Percentiles rank a stretch among this genome's conserved stretches.
phyloP scores from a whole-genome alignment of 1,284 basidiomycete genomes.

The Porodaedalea pini region DNA sequence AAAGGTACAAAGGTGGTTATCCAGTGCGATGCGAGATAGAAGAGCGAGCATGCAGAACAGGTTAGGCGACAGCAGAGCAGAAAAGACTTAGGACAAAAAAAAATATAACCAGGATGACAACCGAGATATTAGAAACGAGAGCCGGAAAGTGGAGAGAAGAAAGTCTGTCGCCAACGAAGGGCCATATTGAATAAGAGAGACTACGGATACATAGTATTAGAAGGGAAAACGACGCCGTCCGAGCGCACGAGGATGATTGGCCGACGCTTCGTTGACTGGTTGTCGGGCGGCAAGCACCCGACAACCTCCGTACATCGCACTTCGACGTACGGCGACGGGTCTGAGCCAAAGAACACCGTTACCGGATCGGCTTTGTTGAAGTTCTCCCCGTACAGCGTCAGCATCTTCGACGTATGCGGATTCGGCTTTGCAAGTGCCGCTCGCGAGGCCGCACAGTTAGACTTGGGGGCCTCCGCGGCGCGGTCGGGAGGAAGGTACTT shows the following conservation, averaged over 20 bases:
- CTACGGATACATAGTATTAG: constrained; percentile 79
- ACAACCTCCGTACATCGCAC: constrained; percentile 87
- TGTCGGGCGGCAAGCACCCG: constrained; percentile 70
- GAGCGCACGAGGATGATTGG: constrained; percentile 84
- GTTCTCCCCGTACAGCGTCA: constrained; percentile 88
- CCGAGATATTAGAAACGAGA: constrained; percentile 19
- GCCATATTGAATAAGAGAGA: constrained; percentile 5
- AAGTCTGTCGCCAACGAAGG: constrained; percentile 23
- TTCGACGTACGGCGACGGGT: constrained; percentile 84
- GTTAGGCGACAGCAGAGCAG: constrained; percentile 21
- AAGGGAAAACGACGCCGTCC: constrained; percentile 91
- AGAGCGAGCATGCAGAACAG: constrained; percentile 17
- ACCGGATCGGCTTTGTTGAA: constrained; percentile 77
- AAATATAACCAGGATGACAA: constrained; percentile 17
- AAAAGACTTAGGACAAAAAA: constrained; percentile 12
- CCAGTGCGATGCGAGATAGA: constrained; percentile 16
- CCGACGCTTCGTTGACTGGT: constrained; percentile 57
- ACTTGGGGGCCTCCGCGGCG: constrained; percentile 68
- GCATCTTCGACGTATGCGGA: constrained; percentile 68
- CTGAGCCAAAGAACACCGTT: constrained; percentile 84
- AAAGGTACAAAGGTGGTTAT: constrained; percentile 13
- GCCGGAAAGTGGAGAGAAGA: constrained; percentile 3
- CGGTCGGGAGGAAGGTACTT: constrained; percentile 85
- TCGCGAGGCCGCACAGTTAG: constrained; percentile 59
- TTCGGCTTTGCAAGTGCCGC: constrained; percentile 68